Percentiles rank a stretch among this genome's conserved stretches.
Evolutionary conservation across 495 filamentous ascomycete genomes (phyloP).

Genomic region (Penicillium longicatenatum): DNA sequence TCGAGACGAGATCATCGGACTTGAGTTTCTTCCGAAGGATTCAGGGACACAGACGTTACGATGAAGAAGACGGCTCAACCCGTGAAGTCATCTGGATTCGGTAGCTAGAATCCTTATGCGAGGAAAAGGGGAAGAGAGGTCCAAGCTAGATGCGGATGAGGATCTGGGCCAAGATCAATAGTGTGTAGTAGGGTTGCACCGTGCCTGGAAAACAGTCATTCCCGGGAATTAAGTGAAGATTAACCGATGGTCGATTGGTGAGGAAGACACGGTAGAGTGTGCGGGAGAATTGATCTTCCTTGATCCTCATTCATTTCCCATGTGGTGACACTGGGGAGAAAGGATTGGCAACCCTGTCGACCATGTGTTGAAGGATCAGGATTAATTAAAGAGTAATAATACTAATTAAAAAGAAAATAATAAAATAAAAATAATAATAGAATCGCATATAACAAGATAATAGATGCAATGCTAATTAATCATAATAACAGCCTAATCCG

Average conservation of each 20-base stretch:
- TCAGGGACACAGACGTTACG: background rate
- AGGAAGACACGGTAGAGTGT: background rate
- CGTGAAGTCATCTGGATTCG: background rate
- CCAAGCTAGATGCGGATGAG: background rate
- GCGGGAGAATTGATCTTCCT: background rate
- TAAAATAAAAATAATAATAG: background rate
- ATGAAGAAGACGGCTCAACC: background rate
- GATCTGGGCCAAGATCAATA: constrained; percentile 1
- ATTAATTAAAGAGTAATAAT: background rate
- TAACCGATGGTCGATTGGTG: background rate
- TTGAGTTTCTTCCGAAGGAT: background rate
- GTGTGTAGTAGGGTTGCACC: constrained; percentile 2
- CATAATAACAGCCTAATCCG: constrained; percentile 2
- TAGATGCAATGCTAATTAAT: constrained; percentile 5
- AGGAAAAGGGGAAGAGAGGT: background rate
- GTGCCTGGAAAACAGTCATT: background rate
- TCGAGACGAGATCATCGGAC: background rate
- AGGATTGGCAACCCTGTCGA: constrained; percentile 14
- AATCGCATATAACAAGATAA: background rate
- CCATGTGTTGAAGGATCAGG: constrained; percentile 24
- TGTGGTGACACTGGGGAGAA: background rate
- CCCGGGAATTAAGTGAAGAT: background rate
- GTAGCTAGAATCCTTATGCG: background rate
- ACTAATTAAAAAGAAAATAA: background rate
- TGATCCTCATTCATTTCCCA: constrained; percentile 6